phyloP scores from a whole-genome alignment of 1,139 yeast genomes.

The Hansenula anomala region DNA sequence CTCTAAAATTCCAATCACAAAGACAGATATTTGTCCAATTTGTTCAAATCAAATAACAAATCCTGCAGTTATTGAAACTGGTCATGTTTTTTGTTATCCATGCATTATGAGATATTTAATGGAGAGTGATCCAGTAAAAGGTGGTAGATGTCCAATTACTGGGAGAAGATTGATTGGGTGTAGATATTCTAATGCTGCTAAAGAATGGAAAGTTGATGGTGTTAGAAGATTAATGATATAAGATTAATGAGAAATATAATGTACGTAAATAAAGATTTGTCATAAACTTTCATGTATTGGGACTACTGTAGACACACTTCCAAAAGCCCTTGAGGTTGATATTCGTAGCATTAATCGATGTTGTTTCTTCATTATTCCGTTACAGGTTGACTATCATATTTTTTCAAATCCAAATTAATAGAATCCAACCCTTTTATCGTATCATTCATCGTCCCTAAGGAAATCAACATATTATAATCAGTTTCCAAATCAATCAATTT shows the following conservation, averaged over 20 bases:
- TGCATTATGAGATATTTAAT: conserved; percentile 71
- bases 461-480: conserved; percentile 14
- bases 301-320: too few species aligned
- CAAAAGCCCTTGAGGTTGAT: too few species aligned
- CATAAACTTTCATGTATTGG: too few species aligned
- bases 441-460: conserved; percentile 10
- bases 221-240: conserved; percentile 65
- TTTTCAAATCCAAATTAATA: conserved; percentile 7
- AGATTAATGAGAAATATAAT: too few species aligned
- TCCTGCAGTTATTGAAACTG: conserved; percentile 89
- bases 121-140: conserved; percentile 36
- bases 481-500: conserved; percentile 16
- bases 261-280: too few species aligned
- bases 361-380: too few species aligned
- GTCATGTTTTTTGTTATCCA: conserved; percentile 83
- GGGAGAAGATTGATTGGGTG: conserved; percentile 72
- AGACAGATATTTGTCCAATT: conserved; percentile 56
- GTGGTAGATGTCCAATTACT: conserved; percentile 85
- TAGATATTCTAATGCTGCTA: conserved; percentile 49
- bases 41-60: conserved; percentile 63
- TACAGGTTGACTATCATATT: conserved; percentile 1
- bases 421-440: conserved; percentile 4
- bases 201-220: conserved; percentile 72
- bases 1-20: conserved; percentile 27
- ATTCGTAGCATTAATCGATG: too few species aligned